Evolutionary conservation across 371 early-diverging fungal species (phyloP), one percentile per base, ranked within the genome.

Genomic region (Catenaria anguillulae): DNA sequence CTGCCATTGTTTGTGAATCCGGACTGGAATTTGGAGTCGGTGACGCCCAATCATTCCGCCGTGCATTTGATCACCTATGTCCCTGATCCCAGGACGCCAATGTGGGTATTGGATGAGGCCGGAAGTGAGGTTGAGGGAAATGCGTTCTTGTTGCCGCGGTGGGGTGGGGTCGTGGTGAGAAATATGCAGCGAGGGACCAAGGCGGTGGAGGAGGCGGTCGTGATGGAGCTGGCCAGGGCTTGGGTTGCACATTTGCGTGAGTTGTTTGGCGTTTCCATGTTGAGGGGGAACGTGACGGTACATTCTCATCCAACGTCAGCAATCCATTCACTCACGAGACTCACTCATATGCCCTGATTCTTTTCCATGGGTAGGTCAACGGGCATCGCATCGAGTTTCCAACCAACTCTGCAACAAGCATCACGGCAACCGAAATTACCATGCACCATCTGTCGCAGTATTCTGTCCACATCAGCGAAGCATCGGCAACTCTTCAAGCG

Each of bases 1-100:
- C 67, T 73, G 31, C 60, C 73, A n/a, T 65, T 66, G 61, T 70
- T 73, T 60, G 64, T 69, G 60, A 74, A 72, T 62, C 64, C 71
- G 45, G 67, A 67, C 35, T 73, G 73, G 71, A 71, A 69, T 50
- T 40, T 74, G 79, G 93, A 91, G 21, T 89, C 93, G 0, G 84
- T 82, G 19, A 88, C 90, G 23, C 84, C 90, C 1, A 76, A 82
- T 0, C 71, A 81, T 43, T 88, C 92, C 1, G 84, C 86, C 46
- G 73, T 96, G 61, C 89, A 94, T 69, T 87, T 94, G 64, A 75
- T 94, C 34, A 66, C 90, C 0, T 96, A 89, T 70, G 73, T 90
- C 5, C 94, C 96, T 0, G 72, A 82, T 13, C 67, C 71, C 8
- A 64, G 73, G 2, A 76, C 83, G 62, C 75, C 78, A 21, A 92